Conservation (phyloP, 2,329 filamentous ascomycete species). For the Ceratocystis albifundus region DNA sequence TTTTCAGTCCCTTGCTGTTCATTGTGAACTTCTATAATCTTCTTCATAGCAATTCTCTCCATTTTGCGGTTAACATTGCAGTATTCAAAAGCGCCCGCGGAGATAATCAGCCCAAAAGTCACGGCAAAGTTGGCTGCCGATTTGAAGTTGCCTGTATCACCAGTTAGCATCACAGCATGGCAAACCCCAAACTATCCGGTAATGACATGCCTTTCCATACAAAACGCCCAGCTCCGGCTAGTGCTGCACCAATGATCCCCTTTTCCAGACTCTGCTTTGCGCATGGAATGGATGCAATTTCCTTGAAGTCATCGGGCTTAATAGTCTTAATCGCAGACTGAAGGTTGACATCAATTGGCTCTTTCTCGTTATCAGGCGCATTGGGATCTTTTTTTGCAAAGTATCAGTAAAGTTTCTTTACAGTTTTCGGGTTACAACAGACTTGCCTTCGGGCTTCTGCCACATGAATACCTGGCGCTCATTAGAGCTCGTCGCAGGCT, state of each 20-base stretch:
- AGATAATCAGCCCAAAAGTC: conserved; percentile 57
- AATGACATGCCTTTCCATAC: conserved; percentile 57
- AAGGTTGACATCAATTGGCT: conserved; percentile 30
- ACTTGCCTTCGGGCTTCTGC: conserved; percentile 18
- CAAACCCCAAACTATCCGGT: neutral
- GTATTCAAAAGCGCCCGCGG: conserved; percentile 68
- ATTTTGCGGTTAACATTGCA: conserved; percentile 63
- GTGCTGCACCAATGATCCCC: conserved; percentile 71
- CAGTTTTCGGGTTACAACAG: neutral
- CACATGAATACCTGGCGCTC: conserved; percentile 19
- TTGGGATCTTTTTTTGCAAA: conserved; percentile 14
- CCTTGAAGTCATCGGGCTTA: conserved; percentile 55
- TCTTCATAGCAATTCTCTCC: conserved; percentile 73
- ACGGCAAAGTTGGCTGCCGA: conserved; percentile 78
- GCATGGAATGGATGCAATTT: conserved; percentile 70
- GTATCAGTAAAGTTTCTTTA: neutral
- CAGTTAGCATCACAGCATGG: neutral
- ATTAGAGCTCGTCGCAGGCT: conserved; percentile 8
- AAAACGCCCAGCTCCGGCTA: conserved; percentile 59
- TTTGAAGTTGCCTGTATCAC: conserved; percentile 42
- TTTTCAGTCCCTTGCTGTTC: conserved; percentile 35
- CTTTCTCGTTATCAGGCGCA: conserved; percentile 4
- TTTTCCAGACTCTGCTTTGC: conserved; percentile 70
- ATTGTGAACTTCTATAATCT: conserved; percentile 63
- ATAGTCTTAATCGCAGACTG: conserved; percentile 55